Conservation (phyloP, 495 filamentous ascomycete species). For the Astrothelium macrocarpum region DNA sequence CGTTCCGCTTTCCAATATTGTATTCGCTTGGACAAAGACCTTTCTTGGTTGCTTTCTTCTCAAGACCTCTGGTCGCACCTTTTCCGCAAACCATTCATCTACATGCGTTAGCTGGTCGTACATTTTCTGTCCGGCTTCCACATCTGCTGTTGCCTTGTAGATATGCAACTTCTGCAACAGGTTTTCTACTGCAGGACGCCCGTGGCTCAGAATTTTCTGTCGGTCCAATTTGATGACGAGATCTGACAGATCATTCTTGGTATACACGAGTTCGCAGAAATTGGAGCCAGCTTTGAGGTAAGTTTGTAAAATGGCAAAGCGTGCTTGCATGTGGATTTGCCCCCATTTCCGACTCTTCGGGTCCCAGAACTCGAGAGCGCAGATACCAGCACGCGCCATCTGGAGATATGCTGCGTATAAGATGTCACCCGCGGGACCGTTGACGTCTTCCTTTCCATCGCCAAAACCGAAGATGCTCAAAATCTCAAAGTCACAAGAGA, state of each 20-base stretch:
- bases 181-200: constrained; percentile 65
- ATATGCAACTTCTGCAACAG: constrained; percentile 88
- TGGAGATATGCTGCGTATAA: constrained; percentile 76
- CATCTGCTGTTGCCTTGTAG: constrained; percentile 84
- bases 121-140: constrained; percentile 60
- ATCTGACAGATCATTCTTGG: constrained; percentile 61
- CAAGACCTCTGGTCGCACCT: constrained; percentile 68
- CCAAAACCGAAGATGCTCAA: constrained; percentile 88
- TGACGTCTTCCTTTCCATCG: constrained; percentile 58
- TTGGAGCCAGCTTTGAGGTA: constrained; percentile 77
- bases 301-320: constrained; percentile 77
- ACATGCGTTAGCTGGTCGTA: constrained; percentile 79
- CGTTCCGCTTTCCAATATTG: constrained; percentile 55
- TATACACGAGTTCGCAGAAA: constrained; percentile 72
- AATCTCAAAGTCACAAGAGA: constrained; percentile 80
- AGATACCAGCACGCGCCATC: constrained; percentile 85
- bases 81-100: constrained; percentile 66
- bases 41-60: constrained; percentile 85
- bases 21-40: constrained; percentile 94
- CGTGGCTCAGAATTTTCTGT: constrained; percentile 59
- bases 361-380: constrained; percentile 82
- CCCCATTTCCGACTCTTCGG: constrained; percentile 85
- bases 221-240: constrained; percentile 72
- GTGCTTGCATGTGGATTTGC: constrained; percentile 88
- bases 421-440: constrained; percentile 70